phyloP scores from a whole-genome alignment of 176 grass and related monocot species.

The Puccinellia tenuiflora region DNA sequence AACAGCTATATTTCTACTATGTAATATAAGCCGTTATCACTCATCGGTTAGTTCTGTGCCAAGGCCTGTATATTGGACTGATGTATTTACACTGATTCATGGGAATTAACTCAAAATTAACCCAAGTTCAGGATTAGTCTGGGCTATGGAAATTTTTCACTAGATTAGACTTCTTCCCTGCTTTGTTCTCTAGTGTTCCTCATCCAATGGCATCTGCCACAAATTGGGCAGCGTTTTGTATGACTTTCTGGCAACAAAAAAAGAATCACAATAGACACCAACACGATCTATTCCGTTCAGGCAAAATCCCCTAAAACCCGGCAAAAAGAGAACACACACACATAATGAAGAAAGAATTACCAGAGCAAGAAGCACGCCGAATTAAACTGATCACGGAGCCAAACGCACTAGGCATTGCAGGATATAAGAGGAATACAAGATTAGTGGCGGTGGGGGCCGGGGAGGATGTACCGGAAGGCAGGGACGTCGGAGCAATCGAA shows the following conservation, averaged over 20 bases:
- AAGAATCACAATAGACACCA: not conserved
- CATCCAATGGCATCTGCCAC: not conserved
- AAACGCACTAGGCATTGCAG: not conserved
- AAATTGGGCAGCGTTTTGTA: not conserved
- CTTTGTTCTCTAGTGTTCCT: not conserved
- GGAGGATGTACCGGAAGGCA: conserved; percentile 36
- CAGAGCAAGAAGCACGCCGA: not conserved
- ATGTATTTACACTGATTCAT: not conserved
- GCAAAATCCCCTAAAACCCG: not conserved
- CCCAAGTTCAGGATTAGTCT: not conserved
- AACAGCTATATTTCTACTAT: not conserved
- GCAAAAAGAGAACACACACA: not conserved
- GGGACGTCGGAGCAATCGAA: conserved; percentile 57
- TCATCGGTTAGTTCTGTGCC: not conserved
- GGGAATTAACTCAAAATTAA: not conserved
- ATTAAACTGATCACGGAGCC: not conserved
- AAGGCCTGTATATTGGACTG: not conserved
- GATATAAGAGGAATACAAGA: not conserved
- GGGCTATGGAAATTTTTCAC: not conserved
- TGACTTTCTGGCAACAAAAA: not conserved
- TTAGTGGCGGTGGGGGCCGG: not conserved
- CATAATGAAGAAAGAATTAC: not conserved
- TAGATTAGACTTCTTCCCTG: too few relatives aligned
- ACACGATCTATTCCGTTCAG: not conserved
- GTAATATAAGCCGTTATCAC: not conserved